Percentiles rank a stretch among this genome's conserved stretches.
Conservation (phyloP, 495 filamentous ascomycete genomes). For the Hypoxylon perforatum region DNA sequence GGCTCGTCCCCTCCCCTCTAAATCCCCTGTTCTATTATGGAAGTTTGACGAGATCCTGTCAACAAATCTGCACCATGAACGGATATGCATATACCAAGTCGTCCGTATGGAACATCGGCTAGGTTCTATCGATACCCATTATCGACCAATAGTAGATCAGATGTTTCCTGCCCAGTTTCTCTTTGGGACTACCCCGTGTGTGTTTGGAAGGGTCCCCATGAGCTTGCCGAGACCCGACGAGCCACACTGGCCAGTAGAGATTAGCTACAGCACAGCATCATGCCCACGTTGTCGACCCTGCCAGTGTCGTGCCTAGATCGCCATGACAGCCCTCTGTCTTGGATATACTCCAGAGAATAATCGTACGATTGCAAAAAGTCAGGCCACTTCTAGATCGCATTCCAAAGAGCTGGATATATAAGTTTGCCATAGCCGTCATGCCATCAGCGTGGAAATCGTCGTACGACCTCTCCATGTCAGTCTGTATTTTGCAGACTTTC, state of each 20-base stretch:
- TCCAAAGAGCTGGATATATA: slow-evolving; percentile 41
- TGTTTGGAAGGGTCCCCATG: slow-evolving; percentile 14
- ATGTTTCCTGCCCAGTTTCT: slow-evolving; percentile 19
- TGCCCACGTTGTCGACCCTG: slow-evolving; percentile 32
- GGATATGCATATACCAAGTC: slow-evolving; percentile 34
- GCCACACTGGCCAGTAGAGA: slow-evolving; percentile 14
- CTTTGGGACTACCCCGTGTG: slow-evolving; percentile 6
- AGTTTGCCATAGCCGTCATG: slow-evolving; percentile 32
- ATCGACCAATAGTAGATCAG: slow-evolving; percentile 23
- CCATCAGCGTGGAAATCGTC: slow-evolving; percentile 27
- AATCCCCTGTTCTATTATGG: slow-evolving; percentile 14
- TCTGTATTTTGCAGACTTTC: slow-evolving; percentile 8
- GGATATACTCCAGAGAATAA: slow-evolving; percentile 19
- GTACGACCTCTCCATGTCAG: slow-evolving; percentile 36
- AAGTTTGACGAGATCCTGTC: slow-evolving; percentile 30
- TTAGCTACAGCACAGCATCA: slow-evolving; percentile 18
- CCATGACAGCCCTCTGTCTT: slow-evolving; percentile 25
- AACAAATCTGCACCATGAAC: slow-evolving; percentile 26
- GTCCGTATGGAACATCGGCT: slow-evolving; percentile 25
- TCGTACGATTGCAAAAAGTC: slow-evolving; percentile 42
- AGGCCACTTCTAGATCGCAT: slow-evolving; percentile 35
- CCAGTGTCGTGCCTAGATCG: slow-evolving; percentile 20
- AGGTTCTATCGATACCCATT: slow-evolving; percentile 7
- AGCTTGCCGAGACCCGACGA: slow-evolving; percentile 24
- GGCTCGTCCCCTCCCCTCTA: slow-evolving; percentile 6